Evolutionary conservation across 345 rosid species (phyloP).

Genomic region (Populus ilicifolia): DNA sequence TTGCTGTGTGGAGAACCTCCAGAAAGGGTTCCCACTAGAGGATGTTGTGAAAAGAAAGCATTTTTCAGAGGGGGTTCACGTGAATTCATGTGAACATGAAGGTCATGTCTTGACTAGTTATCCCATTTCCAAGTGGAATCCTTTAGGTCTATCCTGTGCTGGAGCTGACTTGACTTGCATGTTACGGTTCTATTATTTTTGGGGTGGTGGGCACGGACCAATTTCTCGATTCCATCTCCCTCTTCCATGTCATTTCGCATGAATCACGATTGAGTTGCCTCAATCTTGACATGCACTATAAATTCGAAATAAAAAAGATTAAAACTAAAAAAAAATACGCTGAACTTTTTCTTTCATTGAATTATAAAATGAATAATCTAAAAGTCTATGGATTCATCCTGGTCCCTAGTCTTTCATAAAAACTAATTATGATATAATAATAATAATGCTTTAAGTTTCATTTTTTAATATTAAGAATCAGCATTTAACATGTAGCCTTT

Average conservation of each 20-base stretch:
- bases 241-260: not conserved
- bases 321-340: too few species aligned
- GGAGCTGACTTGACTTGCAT: not conserved
- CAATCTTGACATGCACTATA: too few species aligned
- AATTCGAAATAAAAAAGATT: too few species aligned
- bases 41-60: not conserved
- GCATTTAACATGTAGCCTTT: too few species aligned
- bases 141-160: not conserved
- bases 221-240: not conserved
- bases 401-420: too few species aligned
- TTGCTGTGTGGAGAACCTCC: slow-evolving; percentile 1
- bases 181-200: not conserved
- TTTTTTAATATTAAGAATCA: too few species aligned
- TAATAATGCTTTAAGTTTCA: too few species aligned
- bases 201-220: not conserved
- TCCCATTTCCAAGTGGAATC: slow-evolving; percentile 1
- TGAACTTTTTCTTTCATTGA: too few species aligned
- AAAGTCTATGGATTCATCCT: too few species aligned
- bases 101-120: not conserved
- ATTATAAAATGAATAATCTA: too few species aligned
- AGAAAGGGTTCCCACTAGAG: not conserved
- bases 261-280: too few species aligned
- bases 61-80: slow-evolving; percentile 7
- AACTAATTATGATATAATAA: too few species aligned
- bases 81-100: slow-evolving; percentile 1